phyloP scores from a whole-genome alignment of 768 basidiomycete genomes.

The Boletus sp. region DNA sequence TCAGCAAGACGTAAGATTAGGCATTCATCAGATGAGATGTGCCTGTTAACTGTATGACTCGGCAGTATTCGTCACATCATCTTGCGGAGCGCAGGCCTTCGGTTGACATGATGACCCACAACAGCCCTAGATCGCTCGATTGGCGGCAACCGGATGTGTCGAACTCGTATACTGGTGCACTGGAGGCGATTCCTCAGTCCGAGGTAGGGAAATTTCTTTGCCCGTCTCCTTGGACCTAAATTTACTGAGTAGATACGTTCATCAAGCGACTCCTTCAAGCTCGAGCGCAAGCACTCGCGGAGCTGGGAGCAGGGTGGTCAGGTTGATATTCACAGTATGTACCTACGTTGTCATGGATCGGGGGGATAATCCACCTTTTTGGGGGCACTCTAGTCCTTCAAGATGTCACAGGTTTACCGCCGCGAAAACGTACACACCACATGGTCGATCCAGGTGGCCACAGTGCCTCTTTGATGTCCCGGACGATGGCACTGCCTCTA shows the following conservation, averaged over 20 bases:
- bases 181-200: conserved; percentile 33
- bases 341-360: conserved; percentile 8
- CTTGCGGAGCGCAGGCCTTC: conserved; percentile 32
- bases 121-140: conserved; percentile 31
- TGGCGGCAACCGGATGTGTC: conserved; percentile 35
- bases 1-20: conserved; percentile 33
- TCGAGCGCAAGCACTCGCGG: conserved; percentile 56
- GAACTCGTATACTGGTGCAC: conserved; percentile 25
- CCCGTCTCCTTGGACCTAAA: conserved; percentile 22
- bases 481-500: conserved; percentile 54
- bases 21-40: conserved; percentile 11
- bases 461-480: conserved; percentile 50
- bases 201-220: conserved; percentile 26
- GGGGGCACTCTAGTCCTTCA: conserved; percentile 29
- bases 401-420: conserved; percentile 51
- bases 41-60: conserved; percentile 20
- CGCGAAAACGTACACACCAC: conserved; percentile 63
- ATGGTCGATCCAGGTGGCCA: conserved; percentile 55
- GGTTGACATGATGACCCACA: conserved; percentile 33
- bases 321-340: conserved; percentile 32
- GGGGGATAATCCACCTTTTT: conserved; percentile 8
- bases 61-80: conserved; percentile 33
- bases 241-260: conserved; percentile 35
- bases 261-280: conserved; percentile 38
- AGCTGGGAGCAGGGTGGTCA: conserved; percentile 55